A percentile compares a stretch with the other conserved stretches of the same genome.
phyloP scores from a whole-genome alignment of 140 eudicot species.

The Stevia rebaudiana region DNA sequence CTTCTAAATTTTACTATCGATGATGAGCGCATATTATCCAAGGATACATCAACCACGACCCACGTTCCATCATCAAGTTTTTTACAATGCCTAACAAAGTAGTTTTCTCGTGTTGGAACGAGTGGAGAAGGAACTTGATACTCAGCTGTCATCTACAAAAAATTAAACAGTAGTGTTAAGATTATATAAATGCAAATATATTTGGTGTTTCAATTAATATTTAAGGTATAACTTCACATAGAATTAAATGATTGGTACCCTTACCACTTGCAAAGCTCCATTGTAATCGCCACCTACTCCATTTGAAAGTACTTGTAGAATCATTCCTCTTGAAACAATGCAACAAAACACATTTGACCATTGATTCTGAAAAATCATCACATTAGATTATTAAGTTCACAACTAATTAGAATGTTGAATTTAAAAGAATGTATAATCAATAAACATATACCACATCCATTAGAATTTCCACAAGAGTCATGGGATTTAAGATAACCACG shows the following conservation, averaged over 20 bases:
- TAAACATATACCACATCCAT: slow-evolving; percentile 47
- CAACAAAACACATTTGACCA: slow-evolving; percentile 80
- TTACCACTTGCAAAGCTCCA: slow-evolving; percentile 98
- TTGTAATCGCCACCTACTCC: slow-evolving; percentile 93
- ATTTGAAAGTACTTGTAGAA: slow-evolving; percentile 73
- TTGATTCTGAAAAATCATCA: slow-evolving; percentile 48
- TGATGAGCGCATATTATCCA: slow-evolving; percentile 57
- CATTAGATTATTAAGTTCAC: neutral
- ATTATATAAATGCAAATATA: too few relatives aligned
- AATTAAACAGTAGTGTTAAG: neutral
- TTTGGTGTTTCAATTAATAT: too few relatives aligned
- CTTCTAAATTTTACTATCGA: slow-evolving; percentile 53
- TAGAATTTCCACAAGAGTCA: slow-evolving; percentile 48
- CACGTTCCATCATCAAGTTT: slow-evolving; percentile 68
- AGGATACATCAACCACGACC: slow-evolving; percentile 90
- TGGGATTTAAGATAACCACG: slow-evolving; percentile 50
- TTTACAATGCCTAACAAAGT: slow-evolving; percentile 78
- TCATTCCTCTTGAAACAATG: slow-evolving; percentile 83
- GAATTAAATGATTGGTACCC: neutral
- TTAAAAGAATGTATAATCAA: too few relatives aligned
- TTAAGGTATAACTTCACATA: too few relatives aligned
- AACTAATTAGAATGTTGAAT: too few relatives aligned
- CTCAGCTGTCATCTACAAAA: slow-evolving; percentile 81
- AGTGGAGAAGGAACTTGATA: slow-evolving; percentile 83
- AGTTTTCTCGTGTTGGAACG: slow-evolving; percentile 81